Conservation (phyloP, 495 filamentous ascomycete genomes). For the Neurospora sp. region DNA sequence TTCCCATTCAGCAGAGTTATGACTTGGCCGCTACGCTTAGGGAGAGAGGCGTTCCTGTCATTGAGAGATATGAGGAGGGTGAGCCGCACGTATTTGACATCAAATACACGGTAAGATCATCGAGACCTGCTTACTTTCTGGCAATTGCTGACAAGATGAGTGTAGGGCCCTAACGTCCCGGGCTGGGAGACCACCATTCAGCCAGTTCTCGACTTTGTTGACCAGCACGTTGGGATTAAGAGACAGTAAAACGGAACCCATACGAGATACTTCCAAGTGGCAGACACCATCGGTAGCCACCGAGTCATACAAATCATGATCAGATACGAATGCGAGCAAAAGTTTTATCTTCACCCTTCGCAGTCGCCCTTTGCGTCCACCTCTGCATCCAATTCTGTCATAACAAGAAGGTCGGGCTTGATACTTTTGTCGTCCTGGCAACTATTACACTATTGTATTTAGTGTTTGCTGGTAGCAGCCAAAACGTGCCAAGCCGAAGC, state of each 20-base stretch:
- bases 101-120: constrained; percentile 16
- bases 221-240: constrained; percentile 3
- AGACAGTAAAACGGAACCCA: background rate
- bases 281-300: background rate
- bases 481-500: background rate
- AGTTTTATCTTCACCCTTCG: background rate
- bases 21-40: constrained; percentile 11
- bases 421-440: background rate
- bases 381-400: background rate
- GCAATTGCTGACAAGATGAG: background rate
- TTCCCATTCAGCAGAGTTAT: constrained; percentile 15
- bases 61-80: constrained; percentile 18
- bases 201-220: constrained; percentile 18
- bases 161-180: constrained; percentile 6
- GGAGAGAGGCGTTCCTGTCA: constrained; percentile 10
- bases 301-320: background rate
- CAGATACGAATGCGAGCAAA: background rate
- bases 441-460: background rate
- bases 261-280: background rate
- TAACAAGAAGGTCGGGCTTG: background rate
- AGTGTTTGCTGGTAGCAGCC: too few species aligned
- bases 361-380: background rate
- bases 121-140: background rate
- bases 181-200: constrained; percentile 19
- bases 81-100: constrained; percentile 16